Evolutionary conservation across 129 eudicot genomes (phyloP), one percentile per base, ranked within the genome.

Genomic region (Cynara cardunculus): DNA sequence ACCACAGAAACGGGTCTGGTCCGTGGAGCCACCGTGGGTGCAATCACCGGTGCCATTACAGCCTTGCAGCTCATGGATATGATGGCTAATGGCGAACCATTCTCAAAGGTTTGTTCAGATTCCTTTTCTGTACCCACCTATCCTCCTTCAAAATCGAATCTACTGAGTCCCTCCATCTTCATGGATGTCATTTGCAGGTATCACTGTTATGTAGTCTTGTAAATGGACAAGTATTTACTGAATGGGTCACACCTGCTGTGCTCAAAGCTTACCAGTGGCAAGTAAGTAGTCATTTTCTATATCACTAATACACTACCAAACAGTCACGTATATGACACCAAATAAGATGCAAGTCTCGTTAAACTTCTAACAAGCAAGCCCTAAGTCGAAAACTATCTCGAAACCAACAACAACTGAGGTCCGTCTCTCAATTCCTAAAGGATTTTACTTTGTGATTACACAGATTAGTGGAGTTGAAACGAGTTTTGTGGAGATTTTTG

Each of bases 241-340:
- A 94, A 84, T 94, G 97, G 97, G 96, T 87, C 34, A 84, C 89
- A 76, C 98, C 98, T 31, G 98, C 98, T 3, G 87, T 91, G 75
- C 86, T 91, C 25, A 94, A 91, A 85, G 98, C 98, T 46, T 94
- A 91, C 68, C 97, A 88, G 62, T 94, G 87, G 92, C 98, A 94
- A 88, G 98, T 91, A 74, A 81, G 87, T 1, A 34, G 46, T 37
- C 13, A 37, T 10, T 7, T 37, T 37, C 0, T 37, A 37, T 37
- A 37, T 37, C 13, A 37, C 8, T 37, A 37, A 37, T 7, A 7
- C 13, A 37, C 46, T 37, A 8, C 46, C 46, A 37, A 37, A 9
- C 46, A 37, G 0, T 37, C 9, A 34, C 1, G 1, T 34, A 34
- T 34, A 34, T 34, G 1, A 5, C 5, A 34, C 39, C 5, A 34